phyloP scores from a whole-genome alignment of 768 basidiomycete genomes.

The Boletus tomentosulus region DNA sequence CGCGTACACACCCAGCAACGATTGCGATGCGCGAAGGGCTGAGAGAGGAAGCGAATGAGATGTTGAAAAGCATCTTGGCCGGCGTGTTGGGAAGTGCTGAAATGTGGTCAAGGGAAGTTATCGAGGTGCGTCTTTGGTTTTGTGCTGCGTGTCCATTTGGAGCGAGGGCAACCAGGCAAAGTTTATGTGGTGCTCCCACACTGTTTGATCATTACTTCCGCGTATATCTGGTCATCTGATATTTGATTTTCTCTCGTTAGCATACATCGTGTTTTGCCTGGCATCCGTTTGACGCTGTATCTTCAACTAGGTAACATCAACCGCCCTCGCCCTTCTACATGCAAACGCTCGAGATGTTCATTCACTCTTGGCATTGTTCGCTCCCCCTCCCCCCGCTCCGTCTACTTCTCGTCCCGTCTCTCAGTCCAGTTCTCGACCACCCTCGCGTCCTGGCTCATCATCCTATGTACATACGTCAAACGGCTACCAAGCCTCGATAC shows the following conservation, averaged over 20 bases:
- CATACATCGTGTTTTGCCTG: not conserved
- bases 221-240: conserved; percentile 40
- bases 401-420: conserved; percentile 19
- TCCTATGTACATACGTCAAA: conserved; percentile 9
- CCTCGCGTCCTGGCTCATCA: conserved; percentile 20
- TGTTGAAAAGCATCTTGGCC: conserved; percentile 57
- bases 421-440: conserved; percentile 18
- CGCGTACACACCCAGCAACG: conserved; percentile 61
- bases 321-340: conserved; percentile 28
- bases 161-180: conserved; percentile 27
- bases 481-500: not conserved
- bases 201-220: conserved; percentile 16
- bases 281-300: conserved; percentile 1
- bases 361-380: conserved; percentile 21
- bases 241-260: conserved; percentile 24
- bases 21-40: conserved; percentile 65
- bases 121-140: conserved; percentile 22
- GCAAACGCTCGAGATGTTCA: conserved; percentile 22
- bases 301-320: conserved; percentile 22
- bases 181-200: conserved; percentile 46
- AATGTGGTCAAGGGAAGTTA: conserved; percentile 60
- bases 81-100: conserved; percentile 31
- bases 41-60: conserved; percentile 61
- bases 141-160: conserved; percentile 3
- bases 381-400: conserved; percentile 4